Evolutionary conservation across 2,329 filamentous ascomycete species (phyloP).

Genomic region (Colletotrichum nymphaeae): DNA sequence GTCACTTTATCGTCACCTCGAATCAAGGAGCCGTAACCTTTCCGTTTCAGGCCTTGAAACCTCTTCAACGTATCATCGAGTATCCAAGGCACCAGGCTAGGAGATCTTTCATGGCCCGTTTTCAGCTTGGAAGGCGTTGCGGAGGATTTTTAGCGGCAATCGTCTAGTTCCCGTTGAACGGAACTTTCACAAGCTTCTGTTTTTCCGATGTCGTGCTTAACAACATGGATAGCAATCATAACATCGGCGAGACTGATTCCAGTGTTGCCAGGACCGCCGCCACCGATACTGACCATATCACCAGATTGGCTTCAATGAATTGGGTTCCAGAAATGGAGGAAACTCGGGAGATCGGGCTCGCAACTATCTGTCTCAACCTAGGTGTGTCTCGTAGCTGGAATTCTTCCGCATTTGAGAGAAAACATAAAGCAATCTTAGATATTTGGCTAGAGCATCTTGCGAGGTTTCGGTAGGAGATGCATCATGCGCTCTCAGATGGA

Average conservation of each 20-base stretch:
- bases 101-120: neutral
- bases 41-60: neutral
- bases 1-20: neutral
- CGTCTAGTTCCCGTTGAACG: neutral
- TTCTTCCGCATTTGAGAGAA: neutral
- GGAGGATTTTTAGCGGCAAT: fast-evolving
- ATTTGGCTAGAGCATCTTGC: neutral
- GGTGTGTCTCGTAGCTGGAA: neutral
- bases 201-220: slow-evolving; percentile 42
- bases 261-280: slow-evolving; percentile 34
- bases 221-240: slow-evolving; percentile 40
- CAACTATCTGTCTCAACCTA: neutral
- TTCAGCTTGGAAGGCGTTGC: slow-evolving; percentile 12
- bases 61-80: neutral
- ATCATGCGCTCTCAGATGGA: neutral
- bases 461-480: neutral
- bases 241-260: slow-evolving; percentile 42
- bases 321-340: neutral
- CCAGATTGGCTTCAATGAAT: neutral
- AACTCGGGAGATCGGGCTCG: neutral
- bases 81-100: neutral
- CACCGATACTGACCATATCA: slow-evolving; percentile 41
- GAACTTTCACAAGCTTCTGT: slow-evolving; percentile 22
- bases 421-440: neutral
- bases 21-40: neutral